Evolutionary conservation across 768 basidiomycete species (phyloP).

Genomic region (Grammothele lineata): DNA sequence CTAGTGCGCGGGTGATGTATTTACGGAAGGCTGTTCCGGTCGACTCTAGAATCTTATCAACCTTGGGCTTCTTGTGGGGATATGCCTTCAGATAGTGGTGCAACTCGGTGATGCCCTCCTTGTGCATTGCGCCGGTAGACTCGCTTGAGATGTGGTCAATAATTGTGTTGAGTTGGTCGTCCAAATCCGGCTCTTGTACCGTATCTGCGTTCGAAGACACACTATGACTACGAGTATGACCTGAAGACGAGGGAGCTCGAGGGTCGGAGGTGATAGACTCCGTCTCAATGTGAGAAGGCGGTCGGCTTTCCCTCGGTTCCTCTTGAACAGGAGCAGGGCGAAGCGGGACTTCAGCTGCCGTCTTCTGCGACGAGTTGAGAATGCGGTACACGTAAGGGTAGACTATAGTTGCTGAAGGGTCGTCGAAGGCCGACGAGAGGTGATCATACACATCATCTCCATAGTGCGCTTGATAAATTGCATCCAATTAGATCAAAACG

Average conservation of each 20-base stretch:
- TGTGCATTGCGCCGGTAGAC: conserved; percentile 84
- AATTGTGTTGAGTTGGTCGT: conserved; percentile 75
- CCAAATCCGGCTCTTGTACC: conserved; percentile 83
- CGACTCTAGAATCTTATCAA: conserved; percentile 85
- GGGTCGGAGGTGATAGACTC: conserved; percentile 27
- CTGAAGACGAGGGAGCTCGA: conserved; percentile 52
- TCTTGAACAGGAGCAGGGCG: conserved; percentile 26
- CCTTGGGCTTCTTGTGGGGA: conserved; percentile 75
- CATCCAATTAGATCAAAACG: too few species aligned
- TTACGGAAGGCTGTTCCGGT: conserved; percentile 89
- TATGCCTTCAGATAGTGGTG: conserved; percentile 91
- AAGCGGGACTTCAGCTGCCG: conserved; percentile 35
- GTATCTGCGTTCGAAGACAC: conserved; percentile 55
- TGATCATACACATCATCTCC: conserved; percentile 90
- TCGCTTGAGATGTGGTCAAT: conserved; percentile 87
- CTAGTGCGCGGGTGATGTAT: conserved; percentile 85
- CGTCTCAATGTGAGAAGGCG: conserved; percentile 68
- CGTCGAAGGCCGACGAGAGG: conserved; percentile 86
- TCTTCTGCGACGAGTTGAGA: conserved; percentile 61
- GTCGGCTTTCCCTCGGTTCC: conserved; percentile 49
- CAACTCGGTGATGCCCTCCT: conserved; percentile 91
- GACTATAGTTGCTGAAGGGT: conserved; percentile 95
- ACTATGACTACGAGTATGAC: conserved; percentile 66
- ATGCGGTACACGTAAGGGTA: conserved; percentile 95
- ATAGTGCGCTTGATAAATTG: conserved; percentile 81